Conservation (phyloP, 768 basidiomycete species). For the Xerocomellus chrysenteron region DNA sequence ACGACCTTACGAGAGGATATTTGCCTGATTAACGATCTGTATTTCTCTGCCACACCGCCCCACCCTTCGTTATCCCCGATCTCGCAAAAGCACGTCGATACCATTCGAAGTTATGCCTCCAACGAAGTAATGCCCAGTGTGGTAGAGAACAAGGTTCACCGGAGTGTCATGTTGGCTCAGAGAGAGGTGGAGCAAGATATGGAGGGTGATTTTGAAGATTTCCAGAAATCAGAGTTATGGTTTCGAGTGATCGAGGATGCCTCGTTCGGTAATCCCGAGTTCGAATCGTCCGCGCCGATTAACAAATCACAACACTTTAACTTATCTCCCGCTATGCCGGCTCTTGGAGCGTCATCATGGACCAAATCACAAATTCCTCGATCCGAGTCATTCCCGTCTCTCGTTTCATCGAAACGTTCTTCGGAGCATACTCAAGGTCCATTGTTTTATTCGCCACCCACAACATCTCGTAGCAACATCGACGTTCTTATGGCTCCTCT, state of each 20-base stretch:
- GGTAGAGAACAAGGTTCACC: slow-evolving; percentile 54
- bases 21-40: slow-evolving; percentile 82
- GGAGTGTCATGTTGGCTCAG: slow-evolving; percentile 82
- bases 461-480: slow-evolving; percentile 48
- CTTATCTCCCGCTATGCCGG: slow-evolving; percentile 6
- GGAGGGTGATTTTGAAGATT: slow-evolving; percentile 90
- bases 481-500: slow-evolving; percentile 82
- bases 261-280: slow-evolving; percentile 33
- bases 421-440: slow-evolving; percentile 20
- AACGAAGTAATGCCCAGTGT: slow-evolving; percentile 43
- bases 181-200: slow-evolving; percentile 83
- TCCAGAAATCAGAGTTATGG: slow-evolving; percentile 87
- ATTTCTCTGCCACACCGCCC: slow-evolving; percentile 65
- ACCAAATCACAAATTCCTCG: slow-evolving; percentile 24
- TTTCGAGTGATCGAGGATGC: slow-evolving; percentile 82
- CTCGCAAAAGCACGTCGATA: slow-evolving; percentile 65
- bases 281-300: neutral
- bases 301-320: slow-evolving; percentile 8
- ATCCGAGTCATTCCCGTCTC: slow-evolving; percentile 39
- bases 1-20: slow-evolving; percentile 83
- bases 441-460: slow-evolving; percentile 17
- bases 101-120: slow-evolving; percentile 66
- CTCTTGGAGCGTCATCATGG: slow-evolving; percentile 3
- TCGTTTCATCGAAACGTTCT: slow-evolving; percentile 17
- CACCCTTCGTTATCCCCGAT: slow-evolving; percentile 63